phyloP scores from a whole-genome alignment of 192 early-diverging fungal species.

The Geranomyces variabilis region DNA sequence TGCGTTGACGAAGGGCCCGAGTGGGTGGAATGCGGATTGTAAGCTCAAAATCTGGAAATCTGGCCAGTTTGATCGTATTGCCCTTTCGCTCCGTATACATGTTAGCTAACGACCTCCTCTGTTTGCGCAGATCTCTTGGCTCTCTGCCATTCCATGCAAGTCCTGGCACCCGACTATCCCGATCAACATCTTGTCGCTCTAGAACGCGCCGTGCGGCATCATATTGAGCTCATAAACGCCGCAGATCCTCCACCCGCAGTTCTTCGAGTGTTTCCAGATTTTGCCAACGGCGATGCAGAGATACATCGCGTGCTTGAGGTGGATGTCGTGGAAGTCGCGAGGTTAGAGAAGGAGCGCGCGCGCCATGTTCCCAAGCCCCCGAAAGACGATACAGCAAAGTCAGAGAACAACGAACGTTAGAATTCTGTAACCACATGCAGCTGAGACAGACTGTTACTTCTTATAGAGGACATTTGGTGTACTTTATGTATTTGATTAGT shows the following conservation, averaged over 20 bases:
- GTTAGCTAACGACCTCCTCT: background rate
- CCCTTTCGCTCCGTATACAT: background rate
- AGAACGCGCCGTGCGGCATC: slow-evolving; percentile 13
- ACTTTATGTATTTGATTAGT: too few species aligned
- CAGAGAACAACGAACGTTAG: too few species aligned
- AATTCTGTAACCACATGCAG: too few species aligned
- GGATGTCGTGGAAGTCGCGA: background rate
- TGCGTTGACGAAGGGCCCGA: slow-evolving; percentile 56
- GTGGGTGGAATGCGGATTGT: slow-evolving; percentile 43
- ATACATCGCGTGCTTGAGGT: background rate
- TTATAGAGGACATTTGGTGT: too few species aligned
- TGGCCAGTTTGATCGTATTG: background rate
- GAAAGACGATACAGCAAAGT: too few species aligned
- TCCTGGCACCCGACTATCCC: slow-evolving; percentile 25
- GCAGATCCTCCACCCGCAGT: background rate
- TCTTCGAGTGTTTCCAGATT: background rate
- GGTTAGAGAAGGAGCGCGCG: background rate
- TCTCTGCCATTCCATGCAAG: slow-evolving; percentile 23
- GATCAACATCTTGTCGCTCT: slow-evolving; percentile 21
- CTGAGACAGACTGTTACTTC: too few species aligned
- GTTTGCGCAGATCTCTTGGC: slow-evolving; percentile 22
- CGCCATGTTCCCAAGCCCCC: too few species aligned
- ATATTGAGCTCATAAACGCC: background rate
- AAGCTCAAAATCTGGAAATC: too few species aligned
- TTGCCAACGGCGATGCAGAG: background rate